Evolutionary conservation across 2,329 filamentous ascomycete species (phyloP).

Genomic region (Shiraia bambusicola): DNA sequence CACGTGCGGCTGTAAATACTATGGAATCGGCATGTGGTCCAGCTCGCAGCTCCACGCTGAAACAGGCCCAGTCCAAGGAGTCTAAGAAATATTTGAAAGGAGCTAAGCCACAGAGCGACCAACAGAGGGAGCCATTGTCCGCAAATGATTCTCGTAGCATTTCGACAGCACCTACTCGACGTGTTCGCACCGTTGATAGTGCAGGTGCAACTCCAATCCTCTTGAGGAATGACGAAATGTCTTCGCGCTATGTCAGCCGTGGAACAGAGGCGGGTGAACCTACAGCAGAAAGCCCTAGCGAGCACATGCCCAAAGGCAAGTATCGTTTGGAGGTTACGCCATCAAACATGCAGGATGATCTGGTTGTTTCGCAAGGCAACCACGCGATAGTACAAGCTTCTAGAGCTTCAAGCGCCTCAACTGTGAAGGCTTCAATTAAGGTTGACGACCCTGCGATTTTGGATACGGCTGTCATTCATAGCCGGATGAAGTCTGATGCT

Average conservation of each 20-base stretch:
- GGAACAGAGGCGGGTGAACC: not conserved
- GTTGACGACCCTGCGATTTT: slow-evolving; percentile 5
- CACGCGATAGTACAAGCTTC: not conserved
- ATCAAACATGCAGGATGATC: not conserved
- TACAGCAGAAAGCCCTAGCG: not conserved
- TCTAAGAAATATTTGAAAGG: slow-evolving; percentile 3
- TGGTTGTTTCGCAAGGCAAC: not conserved
- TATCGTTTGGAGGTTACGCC: not conserved
- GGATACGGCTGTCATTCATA: slow-evolving; percentile 20
- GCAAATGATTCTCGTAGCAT: slow-evolving; percentile 1
- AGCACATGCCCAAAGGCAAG: not conserved
- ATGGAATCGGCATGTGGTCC: slow-evolving; percentile 4
- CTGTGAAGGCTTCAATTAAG: slow-evolving; percentile 13
- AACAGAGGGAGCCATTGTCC: not conserved
- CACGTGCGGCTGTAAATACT: slow-evolving; percentile 16
- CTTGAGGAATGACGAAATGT: not conserved
- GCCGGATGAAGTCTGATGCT: slow-evolving; percentile 12
- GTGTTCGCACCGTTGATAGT: slow-evolving; percentile 27
- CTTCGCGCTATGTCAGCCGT: not conserved
- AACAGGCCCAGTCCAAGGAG: slow-evolving; percentile 19
- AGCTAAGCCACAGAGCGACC: no score
- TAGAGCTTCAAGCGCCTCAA: slow-evolving; percentile 18
- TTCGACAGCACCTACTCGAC: slow-evolving; percentile 6
- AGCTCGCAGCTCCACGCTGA: slow-evolving; percentile 15
- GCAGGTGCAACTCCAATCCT: slow-evolving; percentile 21